Conservation (phyloP, 1,284 basidiomycete species). For the Pyrrhoderma lamaoense region DNA sequence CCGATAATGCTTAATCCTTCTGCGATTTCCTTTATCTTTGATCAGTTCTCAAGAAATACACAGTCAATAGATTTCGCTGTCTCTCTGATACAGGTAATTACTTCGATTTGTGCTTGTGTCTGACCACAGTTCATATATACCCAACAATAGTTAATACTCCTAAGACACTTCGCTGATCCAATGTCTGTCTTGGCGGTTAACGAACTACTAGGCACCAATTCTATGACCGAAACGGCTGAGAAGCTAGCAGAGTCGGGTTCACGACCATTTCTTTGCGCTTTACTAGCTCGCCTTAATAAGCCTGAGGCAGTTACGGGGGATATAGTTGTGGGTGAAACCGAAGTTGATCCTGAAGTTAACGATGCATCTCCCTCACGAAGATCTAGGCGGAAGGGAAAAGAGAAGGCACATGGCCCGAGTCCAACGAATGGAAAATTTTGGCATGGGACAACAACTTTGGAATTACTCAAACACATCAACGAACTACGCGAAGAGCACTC, state of each 20-base stretch:
- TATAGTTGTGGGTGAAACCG: no score
- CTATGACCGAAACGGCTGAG: constrained; percentile 20
- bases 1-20: constrained; percentile 53
- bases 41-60: constrained; percentile 47
- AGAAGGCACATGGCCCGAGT: neutral
- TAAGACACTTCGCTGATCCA: constrained; percentile 64
- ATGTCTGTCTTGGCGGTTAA: constrained; percentile 40
- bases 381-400: no score
- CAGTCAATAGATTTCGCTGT: constrained; percentile 48
- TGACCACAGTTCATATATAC: neutral
- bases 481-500: constrained; percentile 34
- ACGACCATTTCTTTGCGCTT: constrained; percentile 33
- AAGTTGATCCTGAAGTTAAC: no score
- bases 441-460: constrained; percentile 20
- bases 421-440: constrained; percentile 4
- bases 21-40: constrained; percentile 44
- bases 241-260: constrained; percentile 25
- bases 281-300: constrained; percentile 32
- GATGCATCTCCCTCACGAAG: no score
- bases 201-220: constrained; percentile 22
- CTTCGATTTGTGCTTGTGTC: neutral
- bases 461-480: constrained; percentile 31
- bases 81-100: constrained; percentile 51
- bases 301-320: constrained; percentile 12
- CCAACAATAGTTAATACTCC: constrained; percentile 43